Base-by-base conservation (phyloP, 441 rosid species). In the Brassica balearica region DNA sequence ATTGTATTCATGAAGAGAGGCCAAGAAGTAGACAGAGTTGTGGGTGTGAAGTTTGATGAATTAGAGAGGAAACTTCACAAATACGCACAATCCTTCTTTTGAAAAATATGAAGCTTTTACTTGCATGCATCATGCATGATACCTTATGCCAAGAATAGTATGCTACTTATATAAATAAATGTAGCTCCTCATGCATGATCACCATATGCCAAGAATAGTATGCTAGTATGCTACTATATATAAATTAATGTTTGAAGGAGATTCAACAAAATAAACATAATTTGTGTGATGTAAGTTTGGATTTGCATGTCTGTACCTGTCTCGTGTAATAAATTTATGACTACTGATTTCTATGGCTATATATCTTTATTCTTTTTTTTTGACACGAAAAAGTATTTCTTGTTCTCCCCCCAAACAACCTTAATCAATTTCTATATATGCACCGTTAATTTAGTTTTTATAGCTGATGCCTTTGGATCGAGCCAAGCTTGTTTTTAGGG, bases 1-100 rank as follows among this genome's bases (percentile, higher is more conserved):
- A 84, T 90, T 72, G 77, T 85, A 29, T 83, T 95, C 36, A 71
- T 92, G 53, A 92, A 89, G 88, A 83, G 78, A 67, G 97, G 99
- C 59, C 77, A 76, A 69, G 91, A 85, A 66, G 74, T 91, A 12
- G 91, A 87, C 19, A 86, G 82, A 79, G 69, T 91, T 6, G 86
- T 79, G 12, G 95, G 97, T 5, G 86, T 86, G 75, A 87, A 77
- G 43, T 77, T 85, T 80, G 84, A 73, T 17, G 96, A 87, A 68
- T 74, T 95, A 32, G 85, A 82, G 89, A 81, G 25, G 73, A 87
- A 87, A 75, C 88, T 93, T 41, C 88, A 86, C 82, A 85, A 83
- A 38, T 81, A 84, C 77, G 77, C 76, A 56, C 76, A 70, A 64
- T 53, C 82, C 6, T 64, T 19, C 66, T 74, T 2, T 10, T 55